Evolutionary conservation across 176 grass and related monocot genomes (phyloP).

Genomic region (Puccinellia tenuiflora): DNA sequence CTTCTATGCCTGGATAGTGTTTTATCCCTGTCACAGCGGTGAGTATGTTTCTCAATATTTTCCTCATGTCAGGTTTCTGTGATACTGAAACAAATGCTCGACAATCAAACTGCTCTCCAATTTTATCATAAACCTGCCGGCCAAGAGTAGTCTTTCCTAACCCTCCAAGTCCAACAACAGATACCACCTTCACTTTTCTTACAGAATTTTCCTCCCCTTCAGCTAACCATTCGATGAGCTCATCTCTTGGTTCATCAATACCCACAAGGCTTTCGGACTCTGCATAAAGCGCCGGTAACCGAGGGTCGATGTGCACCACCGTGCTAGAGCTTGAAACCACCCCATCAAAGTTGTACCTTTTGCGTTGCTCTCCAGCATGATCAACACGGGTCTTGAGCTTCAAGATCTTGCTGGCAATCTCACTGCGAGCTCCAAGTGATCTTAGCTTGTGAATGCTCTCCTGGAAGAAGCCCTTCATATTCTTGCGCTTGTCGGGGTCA

Average conservation of each 20-base stretch:
- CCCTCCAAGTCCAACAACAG: neutral
- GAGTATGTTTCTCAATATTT: neutral
- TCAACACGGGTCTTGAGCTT: neutral
- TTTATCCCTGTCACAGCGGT: neutral
- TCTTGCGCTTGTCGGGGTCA: neutral
- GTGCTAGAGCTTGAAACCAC: neutral
- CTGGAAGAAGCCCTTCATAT: neutral
- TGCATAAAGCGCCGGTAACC: neutral
- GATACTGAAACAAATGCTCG: neutral
- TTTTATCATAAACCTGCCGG: neutral
- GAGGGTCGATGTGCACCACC: neutral
- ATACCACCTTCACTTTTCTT: neutral
- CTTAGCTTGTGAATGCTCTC: neutral
- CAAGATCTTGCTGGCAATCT: neutral
- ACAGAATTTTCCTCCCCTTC: neutral
- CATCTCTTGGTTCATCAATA: neutral
- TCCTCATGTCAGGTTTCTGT: neutral
- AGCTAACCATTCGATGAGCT: neutral
- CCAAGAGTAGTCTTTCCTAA: neutral
- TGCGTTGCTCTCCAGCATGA: neutral
- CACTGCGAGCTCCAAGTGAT: neutral
- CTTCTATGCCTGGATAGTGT: neutral
- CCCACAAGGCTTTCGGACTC: neutral
- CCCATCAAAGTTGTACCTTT: constrained; percentile 4
- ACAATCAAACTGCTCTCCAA: neutral